A percentile compares a stretch with the other conserved stretches of the same genome.
phyloP scores from a whole-genome alignment of 2,329 filamentous ascomycete genomes.

The Botrytis fabae region DNA sequence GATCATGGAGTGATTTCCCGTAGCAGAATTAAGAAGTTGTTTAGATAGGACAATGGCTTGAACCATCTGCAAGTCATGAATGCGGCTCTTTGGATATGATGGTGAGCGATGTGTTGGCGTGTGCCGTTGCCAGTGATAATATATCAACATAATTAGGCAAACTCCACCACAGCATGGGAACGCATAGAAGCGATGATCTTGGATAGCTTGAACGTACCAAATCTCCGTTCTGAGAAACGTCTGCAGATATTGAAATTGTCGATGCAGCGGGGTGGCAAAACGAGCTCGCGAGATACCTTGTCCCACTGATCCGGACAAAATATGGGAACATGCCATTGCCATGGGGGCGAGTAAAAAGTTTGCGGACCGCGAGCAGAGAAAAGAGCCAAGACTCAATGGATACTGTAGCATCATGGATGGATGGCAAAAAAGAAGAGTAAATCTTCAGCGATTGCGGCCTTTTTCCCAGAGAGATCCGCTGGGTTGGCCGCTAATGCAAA shows the following conservation, averaged over 20 bases:
- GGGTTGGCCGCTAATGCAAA: conserved; percentile 40
- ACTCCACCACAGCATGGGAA: conserved; percentile 57
- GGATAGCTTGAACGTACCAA: conserved; percentile 38
- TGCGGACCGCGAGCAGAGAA: conserved; percentile 18
- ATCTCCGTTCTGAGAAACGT: conserved; percentile 38
- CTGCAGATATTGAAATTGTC: conserved; percentile 39
- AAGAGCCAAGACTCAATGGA: conserved; percentile 18
- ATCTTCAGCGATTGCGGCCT: conserved; percentile 21
- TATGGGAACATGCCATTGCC: conserved; percentile 7
- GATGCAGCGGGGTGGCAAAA: conserved; percentile 42
- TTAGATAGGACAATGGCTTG: conserved; percentile 45
- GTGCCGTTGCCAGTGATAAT: conserved; percentile 78
- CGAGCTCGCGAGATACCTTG: conserved; percentile 30
- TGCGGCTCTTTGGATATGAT: conserved; percentile 61
- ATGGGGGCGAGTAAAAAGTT: conserved; percentile 15
- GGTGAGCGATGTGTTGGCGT: conserved; percentile 86
- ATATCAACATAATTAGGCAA: conserved; percentile 59
- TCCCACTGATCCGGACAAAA: conserved; percentile 23
- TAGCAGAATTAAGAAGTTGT: conserved; percentile 36
- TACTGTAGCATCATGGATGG: conserved; percentile 5
- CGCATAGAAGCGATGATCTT: conserved; percentile 41
- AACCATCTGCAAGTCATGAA: conserved; percentile 44
- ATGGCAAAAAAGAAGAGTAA: conserved; percentile 19
- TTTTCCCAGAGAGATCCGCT: conserved; percentile 35
- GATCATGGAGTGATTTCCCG: conserved; percentile 39